Evolutionary conservation across 345 rosid genomes (phyloP), one percentile per base, ranked within the genome.

Genomic region (Schrenkiella parvula): DNA sequence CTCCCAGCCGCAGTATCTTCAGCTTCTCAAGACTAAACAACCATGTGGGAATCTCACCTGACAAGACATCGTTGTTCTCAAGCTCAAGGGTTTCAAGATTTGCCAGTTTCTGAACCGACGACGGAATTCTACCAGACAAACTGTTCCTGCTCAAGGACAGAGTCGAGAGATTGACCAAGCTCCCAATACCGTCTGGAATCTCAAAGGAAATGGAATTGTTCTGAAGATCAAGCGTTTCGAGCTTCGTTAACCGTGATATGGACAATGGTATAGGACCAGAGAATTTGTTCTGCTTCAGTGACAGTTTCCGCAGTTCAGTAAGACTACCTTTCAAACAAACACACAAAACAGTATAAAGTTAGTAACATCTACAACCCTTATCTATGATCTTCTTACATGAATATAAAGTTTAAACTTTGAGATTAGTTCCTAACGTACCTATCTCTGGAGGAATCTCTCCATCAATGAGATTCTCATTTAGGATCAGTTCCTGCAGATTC

Each of bases 41-140:
- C 88, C 80, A 82, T 14, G 70, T 5, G 8, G 82, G 88, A 22
- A 84, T 76, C 51, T 43, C 65, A 60, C 85, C 82, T 7, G 34
- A 9, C 11, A 75, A 74, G 12, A 68, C 58, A 54, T 19, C 14
- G 21, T 77, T 79, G 48, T 80, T 64, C 52, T 81, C 70, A 18
- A 81, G 18, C 4, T 58, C n/a, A 56, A 81, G 78, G 2, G 63
- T 35, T 54, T 79, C 14, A 56, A 83, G 62, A 50, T 79, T 81
- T 57, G 8, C 26, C 23, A 81, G 53, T 7, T 77, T 82, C 61
- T 46, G 73, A 11, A 79, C 25, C 2, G 82, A 77, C 5, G 75
- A 34, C 17, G 85, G 74, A 22, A 85, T 79, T 25, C 74, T 78
- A 25, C 86, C 82, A 0, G 64, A 79, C 13, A 85, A 48, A 19